phyloP scores from a whole-genome alignment of 2,329 filamentous ascomycete species.

The Madurella mycetomatis region DNA sequence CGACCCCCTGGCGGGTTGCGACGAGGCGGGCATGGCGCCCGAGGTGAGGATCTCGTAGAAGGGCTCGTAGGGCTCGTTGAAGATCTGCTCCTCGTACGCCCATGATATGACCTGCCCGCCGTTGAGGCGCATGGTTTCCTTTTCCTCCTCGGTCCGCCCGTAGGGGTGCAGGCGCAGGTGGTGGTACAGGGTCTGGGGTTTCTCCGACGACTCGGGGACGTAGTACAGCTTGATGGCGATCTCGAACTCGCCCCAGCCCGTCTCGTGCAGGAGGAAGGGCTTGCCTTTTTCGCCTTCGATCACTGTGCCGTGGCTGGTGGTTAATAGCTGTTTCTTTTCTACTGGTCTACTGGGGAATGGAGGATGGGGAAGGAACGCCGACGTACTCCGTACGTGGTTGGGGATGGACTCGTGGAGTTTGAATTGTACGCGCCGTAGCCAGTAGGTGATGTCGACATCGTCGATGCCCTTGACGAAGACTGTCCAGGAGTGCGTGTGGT shows the following conservation, averaged over 20 bases:
- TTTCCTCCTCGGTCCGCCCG: slow-evolving; percentile 73
- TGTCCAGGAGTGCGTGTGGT: slow-evolving; percentile 95
- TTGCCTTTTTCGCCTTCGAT: slow-evolving; percentile 66
- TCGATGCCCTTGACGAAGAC: slow-evolving; percentile 90
- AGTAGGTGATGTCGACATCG: slow-evolving; percentile 87
- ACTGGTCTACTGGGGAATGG: background rate
- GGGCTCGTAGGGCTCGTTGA: slow-evolving; percentile 92
- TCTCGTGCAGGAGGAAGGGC: slow-evolving; percentile 81
- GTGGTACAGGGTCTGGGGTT: slow-evolving; percentile 93
- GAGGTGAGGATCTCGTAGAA: slow-evolving; percentile 84
- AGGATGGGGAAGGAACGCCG: background rate
- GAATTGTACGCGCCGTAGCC: slow-evolving; percentile 95
- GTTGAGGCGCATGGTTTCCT: slow-evolving; percentile 53
- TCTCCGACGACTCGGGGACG: slow-evolving; percentile 79
- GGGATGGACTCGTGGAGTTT: slow-evolving; percentile 97
- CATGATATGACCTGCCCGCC: slow-evolving; percentile 68
- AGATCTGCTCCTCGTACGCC: slow-evolving; percentile 89
- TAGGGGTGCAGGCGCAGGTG: slow-evolving; percentile 88
- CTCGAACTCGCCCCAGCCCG: slow-evolving; percentile 97
- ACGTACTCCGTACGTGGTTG: slow-evolving; percentile 73
- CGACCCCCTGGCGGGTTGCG: slow-evolving; percentile 16
- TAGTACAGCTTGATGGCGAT: slow-evolving; percentile 96
- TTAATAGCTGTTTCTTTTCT: background rate
- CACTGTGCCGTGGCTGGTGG: slow-evolving; percentile 36
- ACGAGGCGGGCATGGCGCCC: slow-evolving; percentile 52